These are phyloP conservation scores for Tilletia indica DNA, from an alignment of 1,284 basidiomycete species.

Conservation along the genomic window DNA sequence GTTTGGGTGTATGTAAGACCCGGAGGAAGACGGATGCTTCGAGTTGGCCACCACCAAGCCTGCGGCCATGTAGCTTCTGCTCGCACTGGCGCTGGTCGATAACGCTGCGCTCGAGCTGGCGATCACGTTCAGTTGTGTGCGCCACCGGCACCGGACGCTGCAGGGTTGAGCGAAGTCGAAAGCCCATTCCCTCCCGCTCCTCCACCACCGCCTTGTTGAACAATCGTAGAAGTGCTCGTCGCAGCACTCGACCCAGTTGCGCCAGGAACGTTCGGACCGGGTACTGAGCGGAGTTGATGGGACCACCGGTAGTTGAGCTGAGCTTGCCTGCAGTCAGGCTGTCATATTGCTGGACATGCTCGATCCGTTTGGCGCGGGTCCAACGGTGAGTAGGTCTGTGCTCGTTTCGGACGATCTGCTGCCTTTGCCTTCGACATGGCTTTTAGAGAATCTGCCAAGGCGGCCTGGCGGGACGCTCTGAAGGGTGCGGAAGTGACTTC, in stretches of 20 bases:
- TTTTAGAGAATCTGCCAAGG: neutral
- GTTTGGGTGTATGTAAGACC: constrained; percentile 45
- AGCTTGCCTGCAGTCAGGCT: too few species aligned
- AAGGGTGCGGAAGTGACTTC: constrained; percentile 9
- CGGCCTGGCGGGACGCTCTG: neutral
- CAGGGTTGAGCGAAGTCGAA: too few species aligned
- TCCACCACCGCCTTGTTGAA: too few species aligned
- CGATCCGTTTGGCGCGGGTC: too few species aligned
- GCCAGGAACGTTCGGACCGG: neutral
- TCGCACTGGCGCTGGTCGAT: neutral
- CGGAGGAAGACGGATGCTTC: constrained; percentile 42
- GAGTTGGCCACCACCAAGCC: neutral
- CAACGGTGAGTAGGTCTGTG: neutral
- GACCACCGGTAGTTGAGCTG: too few species aligned
- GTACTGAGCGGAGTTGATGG: neutral
- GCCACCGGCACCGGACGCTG: too few species aligned
- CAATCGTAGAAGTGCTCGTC: too few species aligned
- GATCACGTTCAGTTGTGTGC: too few species aligned
- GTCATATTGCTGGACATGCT: too few species aligned
- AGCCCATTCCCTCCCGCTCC: neutral
- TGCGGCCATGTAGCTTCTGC: neutral
- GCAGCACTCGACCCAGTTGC: too few species aligned
- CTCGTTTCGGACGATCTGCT: neutral
- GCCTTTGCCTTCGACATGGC: neutral
- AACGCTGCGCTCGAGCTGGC: neutral